These are phyloP conservation scores for Gastrolobium villosum DNA, from an alignment of 306 rosid species.

Conservation along the genomic window DNA sequence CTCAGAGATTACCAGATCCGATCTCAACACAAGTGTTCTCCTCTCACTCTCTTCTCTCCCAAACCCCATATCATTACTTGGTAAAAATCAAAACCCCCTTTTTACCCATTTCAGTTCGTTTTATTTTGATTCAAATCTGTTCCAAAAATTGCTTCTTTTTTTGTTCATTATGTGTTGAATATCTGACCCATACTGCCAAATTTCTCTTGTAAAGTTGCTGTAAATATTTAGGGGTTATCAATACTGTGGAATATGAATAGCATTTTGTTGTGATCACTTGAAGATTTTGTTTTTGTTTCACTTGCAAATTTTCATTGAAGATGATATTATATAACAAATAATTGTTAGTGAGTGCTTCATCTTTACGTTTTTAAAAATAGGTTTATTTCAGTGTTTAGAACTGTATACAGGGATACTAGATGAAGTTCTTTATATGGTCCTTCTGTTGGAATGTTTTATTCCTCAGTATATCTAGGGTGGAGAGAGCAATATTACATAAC, in stretches of 20 bases:
- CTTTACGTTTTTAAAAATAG: neutral
- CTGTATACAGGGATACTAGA: neutral
- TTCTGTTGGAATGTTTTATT: too few species aligned
- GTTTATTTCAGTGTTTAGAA: neutral
- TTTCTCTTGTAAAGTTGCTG: too few species aligned
- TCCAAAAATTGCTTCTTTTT: neutral
- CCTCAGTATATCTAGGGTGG: too few species aligned
- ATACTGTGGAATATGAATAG: neutral
- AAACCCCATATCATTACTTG: slow-evolving; percentile 60
- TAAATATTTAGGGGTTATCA: neutral
- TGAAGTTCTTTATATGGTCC: too few species aligned
- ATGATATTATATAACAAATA: neutral
- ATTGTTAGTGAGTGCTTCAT: neutral
- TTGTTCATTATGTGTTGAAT: too few species aligned
- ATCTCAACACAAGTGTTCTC: slow-evolving; percentile 63
- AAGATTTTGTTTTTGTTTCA: slow-evolving; percentile 2
- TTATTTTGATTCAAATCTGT: neutral
- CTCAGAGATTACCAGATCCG: slow-evolving; percentile 78
- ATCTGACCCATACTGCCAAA: too few species aligned
- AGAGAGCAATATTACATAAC: too few species aligned
- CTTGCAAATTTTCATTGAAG: slow-evolving; percentile 11
- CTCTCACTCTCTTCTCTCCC: slow-evolving; percentile 71
- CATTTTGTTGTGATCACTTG: slow-evolving; percentile 18
- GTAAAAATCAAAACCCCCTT: slow-evolving; percentile 44
- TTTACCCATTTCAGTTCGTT: slow-evolving; percentile 2